phyloP scores from a whole-genome alignment of 129 eudicot genomes.

The Helianthus tuberosus region DNA sequence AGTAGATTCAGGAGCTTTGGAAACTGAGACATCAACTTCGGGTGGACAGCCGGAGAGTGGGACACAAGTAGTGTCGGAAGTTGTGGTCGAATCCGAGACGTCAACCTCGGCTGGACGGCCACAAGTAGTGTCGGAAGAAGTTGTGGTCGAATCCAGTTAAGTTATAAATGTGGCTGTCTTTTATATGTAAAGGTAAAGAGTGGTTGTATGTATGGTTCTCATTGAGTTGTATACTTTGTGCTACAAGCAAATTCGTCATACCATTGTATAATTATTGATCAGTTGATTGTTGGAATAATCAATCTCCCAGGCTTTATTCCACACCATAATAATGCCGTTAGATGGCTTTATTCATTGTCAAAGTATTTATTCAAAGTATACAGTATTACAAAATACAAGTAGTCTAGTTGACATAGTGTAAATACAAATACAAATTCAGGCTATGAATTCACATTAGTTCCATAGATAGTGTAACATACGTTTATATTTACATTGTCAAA shows the following conservation, averaged over 20 bases:
- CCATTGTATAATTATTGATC: constrained; percentile 8
- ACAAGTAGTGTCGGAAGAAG: neutral
- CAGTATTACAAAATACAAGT: too few species aligned
- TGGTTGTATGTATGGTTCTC: constrained; percentile 25
- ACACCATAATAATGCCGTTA: neutral
- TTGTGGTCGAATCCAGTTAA: constrained; percentile 30
- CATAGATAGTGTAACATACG: too few species aligned
- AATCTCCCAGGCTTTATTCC: neutral
- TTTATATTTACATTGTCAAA: too few species aligned
- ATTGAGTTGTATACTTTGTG: constrained; percentile 34
- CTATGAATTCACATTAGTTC: too few species aligned
- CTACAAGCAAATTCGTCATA: constrained; percentile 8
- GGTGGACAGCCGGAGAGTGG: neutral
- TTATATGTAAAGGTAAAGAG: constrained; percentile 21
- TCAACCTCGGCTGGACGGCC: constrained; percentile 1
- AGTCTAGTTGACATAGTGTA: too few species aligned
- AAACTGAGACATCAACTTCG: neutral
- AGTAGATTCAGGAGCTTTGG: constrained; percentile 7
- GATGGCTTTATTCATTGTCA: neutral
- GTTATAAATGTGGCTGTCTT: constrained; percentile 6
- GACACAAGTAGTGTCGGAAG: neutral
- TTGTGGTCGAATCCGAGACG: neutral
- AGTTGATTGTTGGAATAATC: constrained; percentile 4
- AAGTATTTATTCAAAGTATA: too few species aligned
- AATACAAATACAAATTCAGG: too few species aligned